These are phyloP conservation scores for Arthrobotrys iridis DNA, from an alignment of 2,329 filamentous ascomycete species.

Conservation along the genomic window DNA sequence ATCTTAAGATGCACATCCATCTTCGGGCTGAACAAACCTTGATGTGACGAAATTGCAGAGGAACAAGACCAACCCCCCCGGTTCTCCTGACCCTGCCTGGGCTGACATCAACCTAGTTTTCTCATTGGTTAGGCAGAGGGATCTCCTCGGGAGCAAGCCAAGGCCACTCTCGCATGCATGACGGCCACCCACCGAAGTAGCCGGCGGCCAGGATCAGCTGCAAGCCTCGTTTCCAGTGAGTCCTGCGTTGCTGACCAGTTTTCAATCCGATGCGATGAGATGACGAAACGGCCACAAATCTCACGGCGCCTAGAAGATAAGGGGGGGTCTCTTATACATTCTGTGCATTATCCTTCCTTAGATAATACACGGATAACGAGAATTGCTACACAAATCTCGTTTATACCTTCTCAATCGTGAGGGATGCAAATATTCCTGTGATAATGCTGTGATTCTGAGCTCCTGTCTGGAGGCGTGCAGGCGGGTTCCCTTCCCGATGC, in stretches of 20 bases:
- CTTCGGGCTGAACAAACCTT: conserved; percentile 8
- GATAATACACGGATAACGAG: conserved; percentile 20
- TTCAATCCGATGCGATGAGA: conserved; percentile 23
- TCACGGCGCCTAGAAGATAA: conserved; percentile 52
- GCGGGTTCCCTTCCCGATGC: conserved; percentile 36
- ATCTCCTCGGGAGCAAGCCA: conserved; percentile 47
- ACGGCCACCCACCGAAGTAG: conserved; percentile 33
- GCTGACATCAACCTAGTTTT: conserved; percentile 20
- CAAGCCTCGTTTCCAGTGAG: conserved; percentile 42
- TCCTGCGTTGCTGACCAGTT: conserved; percentile 30
- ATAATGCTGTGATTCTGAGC: conserved; percentile 4
- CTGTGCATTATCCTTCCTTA: conserved; percentile 26
- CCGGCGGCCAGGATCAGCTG: conserved; percentile 31
- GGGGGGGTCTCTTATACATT: conserved; percentile 32
- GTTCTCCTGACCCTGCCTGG: conserved; percentile 29
- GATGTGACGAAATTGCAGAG: conserved; percentile 47
- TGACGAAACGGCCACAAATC: conserved; percentile 50
- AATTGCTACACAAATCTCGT: conserved; percentile 24
- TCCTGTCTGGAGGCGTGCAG: conserved; percentile 17
- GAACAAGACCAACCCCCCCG: conserved; percentile 19
- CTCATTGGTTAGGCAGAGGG: conserved; percentile 49
- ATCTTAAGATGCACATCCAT: no score
- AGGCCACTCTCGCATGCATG: conserved; percentile 45
- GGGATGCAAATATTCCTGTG: conserved; percentile 17
- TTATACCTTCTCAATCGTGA: conserved; percentile 39